Percentiles rank a stretch among this genome's conserved stretches.
Conservation (phyloP, 2,329 filamentous ascomycete genomes). For the Claviceps sp. region DNA sequence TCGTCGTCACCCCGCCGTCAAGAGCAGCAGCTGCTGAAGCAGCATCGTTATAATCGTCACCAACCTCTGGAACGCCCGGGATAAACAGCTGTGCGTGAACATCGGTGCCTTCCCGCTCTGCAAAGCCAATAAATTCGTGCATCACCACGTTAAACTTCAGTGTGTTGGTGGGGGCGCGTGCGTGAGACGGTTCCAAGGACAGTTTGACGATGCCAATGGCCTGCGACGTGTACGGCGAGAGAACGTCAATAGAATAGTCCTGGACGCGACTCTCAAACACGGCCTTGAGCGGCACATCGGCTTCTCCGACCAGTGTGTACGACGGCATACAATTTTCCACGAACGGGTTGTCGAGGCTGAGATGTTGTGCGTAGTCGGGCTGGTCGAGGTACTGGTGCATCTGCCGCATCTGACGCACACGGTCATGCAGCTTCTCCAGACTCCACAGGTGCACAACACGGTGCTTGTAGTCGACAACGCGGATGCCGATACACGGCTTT, state of each 20-base stretch:
- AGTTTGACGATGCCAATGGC: conserved; percentile 83
- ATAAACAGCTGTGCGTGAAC: conserved; percentile 97
- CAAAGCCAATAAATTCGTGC: conserved; percentile 89
- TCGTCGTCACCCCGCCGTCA: conserved; percentile 85
- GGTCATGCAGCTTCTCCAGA: conserved; percentile 75
- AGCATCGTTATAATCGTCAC: conserved; percentile 32
- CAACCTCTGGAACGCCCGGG: conserved; percentile 76
- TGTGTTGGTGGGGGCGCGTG: conserved; percentile 79
- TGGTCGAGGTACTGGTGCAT: conserved; percentile 94
- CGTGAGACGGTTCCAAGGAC: conserved; percentile 84
- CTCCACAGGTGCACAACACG: conserved; percentile 87
- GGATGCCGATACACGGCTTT: conserved; percentile 83
- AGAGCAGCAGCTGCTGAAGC: not conserved
- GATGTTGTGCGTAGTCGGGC: conserved; percentile 86
- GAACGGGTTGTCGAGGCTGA: conserved; percentile 87
- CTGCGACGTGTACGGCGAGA: conserved; percentile 83
- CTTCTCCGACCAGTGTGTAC: conserved; percentile 85
- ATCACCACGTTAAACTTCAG: conserved; percentile 98
- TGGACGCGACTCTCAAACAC: conserved; percentile 93
- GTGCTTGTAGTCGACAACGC: conserved; percentile 83
- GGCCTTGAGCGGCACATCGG: conserved; percentile 78
- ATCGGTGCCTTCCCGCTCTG: conserved; percentile 87
- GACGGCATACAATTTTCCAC: conserved; percentile 81
- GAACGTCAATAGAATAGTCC: conserved; percentile 81
- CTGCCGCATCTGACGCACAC: conserved; percentile 85